Evolutionary conservation across 164 flowering plant genomes (phyloP), one percentile per base, ranked within the genome.

Genomic region (Vitis rotundifolia): DNA sequence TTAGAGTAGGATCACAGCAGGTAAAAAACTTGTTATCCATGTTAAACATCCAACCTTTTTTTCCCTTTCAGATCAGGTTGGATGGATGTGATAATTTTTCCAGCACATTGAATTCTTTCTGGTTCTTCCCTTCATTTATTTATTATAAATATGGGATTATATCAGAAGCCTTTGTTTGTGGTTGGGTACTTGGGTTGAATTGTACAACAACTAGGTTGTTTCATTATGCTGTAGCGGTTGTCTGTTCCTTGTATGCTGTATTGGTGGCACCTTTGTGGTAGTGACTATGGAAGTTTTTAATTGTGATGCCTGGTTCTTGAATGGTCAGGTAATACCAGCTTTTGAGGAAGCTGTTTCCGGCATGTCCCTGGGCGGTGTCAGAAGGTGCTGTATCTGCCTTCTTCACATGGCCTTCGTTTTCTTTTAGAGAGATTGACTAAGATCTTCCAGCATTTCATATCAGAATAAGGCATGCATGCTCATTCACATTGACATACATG

Each of bases 281-380:
- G n/a, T 59, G 44, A 16, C n/a, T 22, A 12, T 55, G 3, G 52
- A 44, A 18, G 16, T 19, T 49, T 16, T 55, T 73, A 19, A 51
- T 28, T 14, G 5, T 51, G 47, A 11, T 49, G 29, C 18, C 14
- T 51, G 22, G 26, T 72, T 71, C 53, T 60, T 64, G 48, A 53
- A 57, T 76, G 15, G 78, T 62, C 76, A 94, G 98, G 98, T 94
- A 16, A 94, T 94, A 70, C 97, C 97, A 11, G 98, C 98, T 66
- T 92, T 94, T 83, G 98, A 94, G 84, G 98, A 94, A 77, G 97
- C 97, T 75, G 79, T 92, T 76, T 60, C 82, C 61, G 90, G 98
- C 74, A 94, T 94, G 92, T 77, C 93, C 71, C 73, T 75, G 52
- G 98, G 98, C 62, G 95, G 97, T 37, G 63, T 94, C 67, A 82